Percentiles rank a stretch among this genome's conserved stretches.
Evolutionary conservation across 192 early-diverging fungal species (phyloP).

Genomic region (Coemansia sp.): DNA sequence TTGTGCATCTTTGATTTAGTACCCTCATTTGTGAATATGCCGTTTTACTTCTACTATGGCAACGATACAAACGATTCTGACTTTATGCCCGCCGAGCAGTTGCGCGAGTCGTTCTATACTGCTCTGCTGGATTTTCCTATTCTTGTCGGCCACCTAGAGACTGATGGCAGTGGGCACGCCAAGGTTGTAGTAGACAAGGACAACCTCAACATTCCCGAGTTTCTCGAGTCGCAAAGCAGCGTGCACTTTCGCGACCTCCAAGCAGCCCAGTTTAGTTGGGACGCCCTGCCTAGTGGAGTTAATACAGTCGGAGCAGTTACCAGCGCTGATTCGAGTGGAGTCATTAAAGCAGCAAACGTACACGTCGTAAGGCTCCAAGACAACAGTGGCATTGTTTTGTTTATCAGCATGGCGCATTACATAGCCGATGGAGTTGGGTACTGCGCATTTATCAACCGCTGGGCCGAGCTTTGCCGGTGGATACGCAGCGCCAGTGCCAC

Average conservation of each 20-base stretch:
- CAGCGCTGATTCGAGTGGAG: not conserved
- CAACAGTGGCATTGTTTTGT: no score
- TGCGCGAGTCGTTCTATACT: slow-evolving; percentile 23
- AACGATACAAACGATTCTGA: slow-evolving; percentile 6
- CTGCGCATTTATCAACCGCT: no score
- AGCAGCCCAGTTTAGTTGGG: slow-evolving; percentile 15
- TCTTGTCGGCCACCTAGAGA: slow-evolving; percentile 16
- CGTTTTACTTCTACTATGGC: slow-evolving; percentile 20
- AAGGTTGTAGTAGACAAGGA: slow-evolving; percentile 10
- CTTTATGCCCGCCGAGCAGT: slow-evolving; percentile 27
- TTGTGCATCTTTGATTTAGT: slow-evolving; percentile 15
- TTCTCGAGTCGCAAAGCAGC: slow-evolving; percentile 14
- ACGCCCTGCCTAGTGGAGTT: slow-evolving; percentile 9
- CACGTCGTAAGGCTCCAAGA: no score
- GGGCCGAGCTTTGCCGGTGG: no score
- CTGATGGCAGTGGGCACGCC: not conserved
- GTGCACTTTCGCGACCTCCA: slow-evolving; percentile 15
- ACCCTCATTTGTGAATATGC: slow-evolving; percentile 17
- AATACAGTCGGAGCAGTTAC: not conserved
- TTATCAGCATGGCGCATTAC: no score
- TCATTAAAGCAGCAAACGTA: slow-evolving; percentile 11
- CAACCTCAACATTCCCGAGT: slow-evolving; percentile 36
- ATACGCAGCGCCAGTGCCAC: no score
- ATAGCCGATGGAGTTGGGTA: no score
- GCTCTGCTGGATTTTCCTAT: slow-evolving; percentile 27